phyloP scores from a whole-genome alignment of 441 rosid species.

The Lepidium campestre region DNA sequence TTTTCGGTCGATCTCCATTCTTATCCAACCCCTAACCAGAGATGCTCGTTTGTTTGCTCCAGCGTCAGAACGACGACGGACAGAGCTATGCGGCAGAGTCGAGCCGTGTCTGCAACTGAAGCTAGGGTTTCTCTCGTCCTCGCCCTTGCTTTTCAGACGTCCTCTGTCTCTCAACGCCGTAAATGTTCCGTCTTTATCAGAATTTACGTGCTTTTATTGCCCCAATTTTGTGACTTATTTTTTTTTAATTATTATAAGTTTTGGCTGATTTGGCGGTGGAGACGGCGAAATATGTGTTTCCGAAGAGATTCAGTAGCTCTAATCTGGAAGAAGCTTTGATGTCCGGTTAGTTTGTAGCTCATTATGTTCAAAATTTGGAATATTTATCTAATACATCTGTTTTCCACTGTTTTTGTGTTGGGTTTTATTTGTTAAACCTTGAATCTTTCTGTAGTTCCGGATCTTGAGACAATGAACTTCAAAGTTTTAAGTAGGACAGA shows the following conservation, averaged over 20 bases:
- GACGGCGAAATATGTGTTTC: slow-evolving; percentile 62
- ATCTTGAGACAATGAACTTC: slow-evolving; percentile 73
- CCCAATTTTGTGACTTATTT: neutral
- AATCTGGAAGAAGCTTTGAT: slow-evolving; percentile 79
- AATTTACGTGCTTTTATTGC: neutral
- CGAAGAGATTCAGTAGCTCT: slow-evolving; percentile 58
- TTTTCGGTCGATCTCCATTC: slow-evolving; percentile 5
- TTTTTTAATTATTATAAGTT: slow-evolving; percentile 32
- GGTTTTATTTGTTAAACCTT: neutral
- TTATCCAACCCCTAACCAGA: neutral
- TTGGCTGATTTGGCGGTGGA: slow-evolving; percentile 58
- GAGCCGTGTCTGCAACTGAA: slow-evolving; percentile 48
- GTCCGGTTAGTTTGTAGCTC: slow-evolving; percentile 43
- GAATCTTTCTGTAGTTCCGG: slow-evolving; percentile 47
- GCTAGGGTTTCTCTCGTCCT: slow-evolving; percentile 70
- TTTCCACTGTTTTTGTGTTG: neutral
- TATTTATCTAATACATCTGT: neutral
- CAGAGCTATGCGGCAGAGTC: slow-evolving; percentile 34
- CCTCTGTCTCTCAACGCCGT: slow-evolving; percentile 69
- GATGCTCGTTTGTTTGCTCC: slow-evolving; percentile 19
- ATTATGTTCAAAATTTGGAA: neutral
- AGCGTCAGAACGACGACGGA: slow-evolving; percentile 18
- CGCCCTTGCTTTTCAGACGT: slow-evolving; percentile 67
- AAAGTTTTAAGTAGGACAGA: slow-evolving; percentile 51
- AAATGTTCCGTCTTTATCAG: slow-evolving; percentile 26